Percentiles rank a stretch among this genome's conserved stretches.
Conservation (phyloP, 176 grass and related monocot species). For the Otatea glauca region DNA sequence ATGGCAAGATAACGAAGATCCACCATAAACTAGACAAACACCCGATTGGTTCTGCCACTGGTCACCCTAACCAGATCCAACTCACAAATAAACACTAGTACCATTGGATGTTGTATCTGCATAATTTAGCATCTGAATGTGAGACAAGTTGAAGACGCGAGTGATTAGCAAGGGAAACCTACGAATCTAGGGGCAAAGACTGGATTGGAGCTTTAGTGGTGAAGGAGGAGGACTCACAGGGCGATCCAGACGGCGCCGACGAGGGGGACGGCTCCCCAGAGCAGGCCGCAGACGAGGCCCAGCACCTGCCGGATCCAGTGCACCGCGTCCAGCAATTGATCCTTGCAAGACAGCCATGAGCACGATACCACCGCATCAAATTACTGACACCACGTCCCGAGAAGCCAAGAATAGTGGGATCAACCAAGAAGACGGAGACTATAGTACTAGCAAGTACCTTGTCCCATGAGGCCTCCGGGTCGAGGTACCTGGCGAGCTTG, state of each 20-base stretch:
- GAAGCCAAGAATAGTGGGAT: not conserved
- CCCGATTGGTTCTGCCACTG: not conserved
- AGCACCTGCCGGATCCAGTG: slow-evolving; percentile 95
- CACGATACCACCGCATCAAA: not conserved
- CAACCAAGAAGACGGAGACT: no score
- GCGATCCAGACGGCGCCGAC: slow-evolving; percentile 89
- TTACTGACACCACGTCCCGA: not conserved
- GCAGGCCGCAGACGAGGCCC: slow-evolving; percentile 73
- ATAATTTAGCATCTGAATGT: not conserved
- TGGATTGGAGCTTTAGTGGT: not conserved
- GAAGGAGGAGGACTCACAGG: slow-evolving; percentile 53
- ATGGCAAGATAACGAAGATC: not conserved
- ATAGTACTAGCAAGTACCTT: slow-evolving; percentile 55
- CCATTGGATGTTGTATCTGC: not conserved
- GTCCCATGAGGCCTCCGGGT: slow-evolving; percentile 81
- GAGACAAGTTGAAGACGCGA: not conserved
- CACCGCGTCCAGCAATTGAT: slow-evolving; percentile 80
- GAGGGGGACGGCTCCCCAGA: slow-evolving; percentile 86
- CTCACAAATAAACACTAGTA: not conserved
- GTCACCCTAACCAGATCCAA: not conserved
- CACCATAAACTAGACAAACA: not conserved
- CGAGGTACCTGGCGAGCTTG: slow-evolving; percentile 78
- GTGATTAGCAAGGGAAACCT: not conserved
- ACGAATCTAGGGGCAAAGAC: not conserved
- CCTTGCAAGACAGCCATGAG: slow-evolving; percentile 53